phyloP scores from a whole-genome alignment of 2,329 filamentous ascomycete species.

The Sporothrix luriei region DNA sequence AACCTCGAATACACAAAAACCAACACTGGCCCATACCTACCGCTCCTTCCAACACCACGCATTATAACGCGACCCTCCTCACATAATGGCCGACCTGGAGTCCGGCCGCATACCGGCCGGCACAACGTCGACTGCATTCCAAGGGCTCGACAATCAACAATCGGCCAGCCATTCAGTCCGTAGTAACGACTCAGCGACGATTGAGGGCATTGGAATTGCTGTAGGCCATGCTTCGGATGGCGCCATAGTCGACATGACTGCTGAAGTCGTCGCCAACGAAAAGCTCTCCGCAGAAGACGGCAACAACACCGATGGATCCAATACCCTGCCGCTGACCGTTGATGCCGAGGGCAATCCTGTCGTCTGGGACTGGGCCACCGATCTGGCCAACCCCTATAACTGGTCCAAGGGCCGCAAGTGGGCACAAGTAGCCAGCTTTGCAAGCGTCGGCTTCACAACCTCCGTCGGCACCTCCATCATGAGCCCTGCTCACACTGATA shows the following conservation, averaged over 20 bases:
- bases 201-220: background rate
- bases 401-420: slow-evolving; percentile 51
- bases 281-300: background rate
- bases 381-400: slow-evolving; percentile 55
- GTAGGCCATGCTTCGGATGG: background rate
- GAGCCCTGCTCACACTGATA: slow-evolving; percentile 50
- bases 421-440: slow-evolving; percentile 46
- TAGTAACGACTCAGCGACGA: slow-evolving; percentile 8
- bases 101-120: background rate
- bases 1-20: background rate
- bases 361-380: slow-evolving; percentile 44
- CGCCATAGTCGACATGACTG: slow-evolving; percentile 8
- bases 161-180: background rate
- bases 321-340: slow-evolving; percentile 1
- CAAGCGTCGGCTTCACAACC: slow-evolving; percentile 49
- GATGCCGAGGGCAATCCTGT: slow-evolving; percentile 22
- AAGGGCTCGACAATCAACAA: background rate
- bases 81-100: background rate
- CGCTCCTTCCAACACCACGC: background rate
- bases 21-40: background rate
- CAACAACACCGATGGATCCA: background rate
- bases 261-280: background rate
- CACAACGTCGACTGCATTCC: background rate
- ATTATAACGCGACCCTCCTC: too few species aligned
- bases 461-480: slow-evolving; percentile 59